Percentiles rank a stretch among this genome's conserved stretches.
phyloP scores from a whole-genome alignment of 768 basidiomycete species.

The Hortiboletus campestris region DNA sequence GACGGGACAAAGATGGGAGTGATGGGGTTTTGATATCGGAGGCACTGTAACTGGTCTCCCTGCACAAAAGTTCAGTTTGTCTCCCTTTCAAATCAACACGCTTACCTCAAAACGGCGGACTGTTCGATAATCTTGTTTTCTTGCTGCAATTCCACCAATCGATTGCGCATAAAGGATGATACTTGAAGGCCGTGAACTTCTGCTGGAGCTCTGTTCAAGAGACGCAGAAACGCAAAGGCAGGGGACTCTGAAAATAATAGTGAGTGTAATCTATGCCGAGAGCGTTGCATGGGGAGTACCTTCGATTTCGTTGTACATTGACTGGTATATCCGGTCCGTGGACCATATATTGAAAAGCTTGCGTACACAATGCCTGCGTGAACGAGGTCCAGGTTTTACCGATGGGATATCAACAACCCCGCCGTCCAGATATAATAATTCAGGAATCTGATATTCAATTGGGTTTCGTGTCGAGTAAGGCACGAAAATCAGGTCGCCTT shows the following conservation, averaged over 20 bases:
- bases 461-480: constrained; percentile 89
- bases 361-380: constrained; percentile 53
- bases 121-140: constrained; percentile 42
- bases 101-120: constrained; percentile 46
- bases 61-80: constrained; percentile 13
- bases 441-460: constrained; percentile 76
- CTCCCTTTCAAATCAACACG: constrained; percentile 2
- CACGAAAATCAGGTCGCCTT: constrained; percentile 79
- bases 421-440: constrained; percentile 74
- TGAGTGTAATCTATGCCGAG: neutral
- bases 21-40: constrained; percentile 16
- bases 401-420: constrained; percentile 66
- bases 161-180: constrained; percentile 58
- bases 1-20: constrained; percentile 27
- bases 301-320: constrained; percentile 54
- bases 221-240: constrained; percentile 74
- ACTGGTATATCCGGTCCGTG: constrained; percentile 72
- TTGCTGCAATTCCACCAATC: constrained; percentile 47
- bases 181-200: constrained; percentile 63
- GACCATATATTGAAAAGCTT: constrained; percentile 91
- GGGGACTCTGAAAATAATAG: constrained; percentile 41
- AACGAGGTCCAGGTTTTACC: constrained; percentile 45
- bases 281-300: constrained; percentile 38
- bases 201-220: constrained; percentile 59
- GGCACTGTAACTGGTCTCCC: constrained; percentile 18